Conservation (phyloP, 2,329 filamentous ascomycete genomes). For the Claviceps sp. region DNA sequence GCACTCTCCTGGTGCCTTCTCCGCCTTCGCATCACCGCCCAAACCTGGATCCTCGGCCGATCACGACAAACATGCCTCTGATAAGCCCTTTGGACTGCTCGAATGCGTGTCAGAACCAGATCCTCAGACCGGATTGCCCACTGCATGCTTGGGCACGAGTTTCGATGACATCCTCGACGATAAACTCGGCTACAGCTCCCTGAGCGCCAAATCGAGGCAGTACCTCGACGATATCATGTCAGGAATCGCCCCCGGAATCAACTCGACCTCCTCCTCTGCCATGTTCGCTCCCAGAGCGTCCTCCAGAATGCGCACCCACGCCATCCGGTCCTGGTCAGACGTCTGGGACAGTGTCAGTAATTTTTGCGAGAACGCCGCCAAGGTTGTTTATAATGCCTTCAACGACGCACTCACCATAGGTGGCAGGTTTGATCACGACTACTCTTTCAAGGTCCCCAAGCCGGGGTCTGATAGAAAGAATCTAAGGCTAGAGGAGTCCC, state of each 20-base stretch:
- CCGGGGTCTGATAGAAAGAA: background rate
- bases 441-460: conserved; percentile 12
- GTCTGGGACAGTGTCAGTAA: background rate
- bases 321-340: background rate
- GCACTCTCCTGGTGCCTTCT: background rate
- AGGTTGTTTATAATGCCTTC: background rate
- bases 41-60: background rate
- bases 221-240: conserved; percentile 6
- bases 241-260: background rate
- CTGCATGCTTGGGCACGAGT: conserved; percentile 2
- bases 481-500: background rate
- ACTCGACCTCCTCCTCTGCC: background rate
- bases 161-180: conserved; percentile 5
- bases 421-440: conserved; percentile 6
- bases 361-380: background rate
- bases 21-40: background rate
- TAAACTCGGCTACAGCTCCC: background rate
- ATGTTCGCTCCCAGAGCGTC: background rate
- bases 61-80: background rate
- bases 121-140: background rate
- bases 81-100: background rate
- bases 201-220: conserved; percentile 6
- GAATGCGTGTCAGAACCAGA: background rate
- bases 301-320: background rate
- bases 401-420: conserved; percentile 4